Evolutionary conservation across 139 green algal genomes (phyloP).

Genomic region (Cymbomonas tetramitiformis): DNA sequence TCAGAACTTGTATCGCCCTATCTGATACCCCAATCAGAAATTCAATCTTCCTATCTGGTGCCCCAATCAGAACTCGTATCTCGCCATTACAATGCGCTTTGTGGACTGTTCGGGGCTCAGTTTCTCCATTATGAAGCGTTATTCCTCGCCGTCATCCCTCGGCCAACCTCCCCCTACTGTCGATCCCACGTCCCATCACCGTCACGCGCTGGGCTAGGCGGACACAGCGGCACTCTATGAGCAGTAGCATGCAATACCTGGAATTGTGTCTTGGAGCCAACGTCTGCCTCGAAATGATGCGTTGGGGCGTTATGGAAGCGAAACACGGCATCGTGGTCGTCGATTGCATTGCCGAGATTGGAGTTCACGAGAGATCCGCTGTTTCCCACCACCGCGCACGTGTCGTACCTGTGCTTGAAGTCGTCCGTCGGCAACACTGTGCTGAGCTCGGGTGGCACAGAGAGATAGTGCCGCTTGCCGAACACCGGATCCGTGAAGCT

Average conservation of each 20-base stretch:
- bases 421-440: slow-evolving; percentile 9
- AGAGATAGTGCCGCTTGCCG: no score
- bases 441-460: slow-evolving; percentile 8
- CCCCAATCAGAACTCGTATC: slow-evolving; percentile 17
- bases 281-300: slow-evolving; percentile 6
- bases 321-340: slow-evolving; percentile 15
- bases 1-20: no score
- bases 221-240: no score
- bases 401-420: slow-evolving; percentile 7
- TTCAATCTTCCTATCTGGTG: slow-evolving; percentile 5
- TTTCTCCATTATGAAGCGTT: no score
- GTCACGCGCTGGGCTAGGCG: no score
- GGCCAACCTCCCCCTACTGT: no score
- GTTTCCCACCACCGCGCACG: slow-evolving; percentile 22
- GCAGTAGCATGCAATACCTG: slow-evolving; percentile 14
- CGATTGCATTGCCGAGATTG: slow-evolving; percentile 9
- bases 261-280: slow-evolving; percentile 7
- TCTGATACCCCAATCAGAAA: no score
- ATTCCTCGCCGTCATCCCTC: no score
- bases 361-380: slow-evolving; percentile 5
- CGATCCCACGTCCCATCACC: no score
- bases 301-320: slow-evolving; percentile 16
- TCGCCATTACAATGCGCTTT: no score
- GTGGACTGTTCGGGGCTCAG: no score
- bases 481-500: no score